phyloP scores from a whole-genome alignment of 1,284 basidiomycete genomes.

The Termitomyces sp. region DNA sequence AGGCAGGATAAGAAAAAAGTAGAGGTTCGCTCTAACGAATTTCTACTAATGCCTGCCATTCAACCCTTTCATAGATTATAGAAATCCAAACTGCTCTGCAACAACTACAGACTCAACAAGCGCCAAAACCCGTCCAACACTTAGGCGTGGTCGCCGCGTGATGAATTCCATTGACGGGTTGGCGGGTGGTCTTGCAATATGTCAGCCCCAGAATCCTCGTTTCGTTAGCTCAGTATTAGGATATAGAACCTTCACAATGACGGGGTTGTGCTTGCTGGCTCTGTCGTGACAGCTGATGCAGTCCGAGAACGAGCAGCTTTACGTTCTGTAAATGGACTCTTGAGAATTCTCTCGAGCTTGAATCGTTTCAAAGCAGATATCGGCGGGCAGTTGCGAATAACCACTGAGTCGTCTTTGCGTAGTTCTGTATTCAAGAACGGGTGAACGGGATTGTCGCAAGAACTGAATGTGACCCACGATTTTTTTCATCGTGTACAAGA shows the following conservation, averaged over 20 bases:
- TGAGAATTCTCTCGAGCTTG: constrained; percentile 58
- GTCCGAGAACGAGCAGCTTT: constrained; percentile 31
- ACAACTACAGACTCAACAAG: constrained; percentile 30
- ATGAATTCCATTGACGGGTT: neutral
- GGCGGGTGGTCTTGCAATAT: neutral
- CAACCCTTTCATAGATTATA: constrained; percentile 42
- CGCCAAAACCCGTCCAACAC: constrained; percentile 9
- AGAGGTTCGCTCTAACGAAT: constrained; percentile 51
- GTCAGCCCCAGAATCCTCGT: neutral
- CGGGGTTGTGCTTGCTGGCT: constrained; percentile 6
- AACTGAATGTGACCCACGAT: constrained; percentile 37
- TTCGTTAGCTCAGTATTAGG: neutral
- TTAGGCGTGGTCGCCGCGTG: constrained; percentile 13
- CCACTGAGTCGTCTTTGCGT: constrained; percentile 60
- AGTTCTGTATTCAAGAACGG: constrained; percentile 38
- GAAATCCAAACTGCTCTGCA: constrained; percentile 59
- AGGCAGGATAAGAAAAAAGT: constrained; percentile 75
- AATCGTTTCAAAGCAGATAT: constrained; percentile 74
- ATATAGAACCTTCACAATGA: constrained; percentile 5
- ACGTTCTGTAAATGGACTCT: constrained; percentile 60
- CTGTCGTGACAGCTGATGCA: constrained; percentile 13
- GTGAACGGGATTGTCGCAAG: constrained; percentile 3
- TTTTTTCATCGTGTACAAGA: constrained; percentile 66
- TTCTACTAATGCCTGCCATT: neutral
- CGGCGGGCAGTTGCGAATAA: constrained; percentile 75